Base-by-base conservation (phyloP, 2,329 filamentous ascomycete genomes). In the Trichoderma sp. region DNA sequence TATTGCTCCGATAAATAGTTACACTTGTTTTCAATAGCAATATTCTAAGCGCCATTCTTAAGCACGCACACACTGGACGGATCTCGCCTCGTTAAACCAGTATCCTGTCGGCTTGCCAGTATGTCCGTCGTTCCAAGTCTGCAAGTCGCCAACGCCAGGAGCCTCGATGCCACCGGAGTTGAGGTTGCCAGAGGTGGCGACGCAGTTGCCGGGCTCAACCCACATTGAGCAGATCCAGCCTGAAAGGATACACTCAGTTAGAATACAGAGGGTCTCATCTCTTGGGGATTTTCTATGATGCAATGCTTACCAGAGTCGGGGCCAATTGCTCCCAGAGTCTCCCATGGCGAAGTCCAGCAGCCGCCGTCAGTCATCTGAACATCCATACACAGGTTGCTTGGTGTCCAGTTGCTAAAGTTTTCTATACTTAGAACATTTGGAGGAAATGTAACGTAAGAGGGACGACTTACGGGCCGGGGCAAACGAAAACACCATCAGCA, bases 201-300 rank as follows among this genome's bases (percentile, higher is more conserved):
- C 17, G 47, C 63, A 66, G 28, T 66, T 66, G 7, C 30, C 30
- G 12, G 63, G 63, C 63, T 66, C 63, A 55, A 66, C 63, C 20
- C 20, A 66, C 63, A 66, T 66, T 30, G 63, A 66, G 47, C 63
- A 66, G 15, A 66, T 53, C 63, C 47, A 66, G 47, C 63, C 43
- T 55, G 32, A 5, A n/a, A 17, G 2, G 36, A 2, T 6, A 20
- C 23, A 2, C 12, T 50, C 23, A 13, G 12, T 64, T 32, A 64
- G 23, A 53, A 50, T 8, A 43, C 36, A 15, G 43, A 9, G 23
- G 12, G 0, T 50, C 5, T 2, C 4, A 50, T 50, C n/a, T 50
- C n/a, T 9, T 50, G 43, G 4, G 43, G 23, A 8, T 11, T 20
- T 12, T n/a, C n/a, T 6, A 23, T 50, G 43, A 1, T 34, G 15